Evolutionary conservation across 1,139 yeast genomes (phyloP).

Genomic region (Kurtzmaniella quercitrusa): DNA sequence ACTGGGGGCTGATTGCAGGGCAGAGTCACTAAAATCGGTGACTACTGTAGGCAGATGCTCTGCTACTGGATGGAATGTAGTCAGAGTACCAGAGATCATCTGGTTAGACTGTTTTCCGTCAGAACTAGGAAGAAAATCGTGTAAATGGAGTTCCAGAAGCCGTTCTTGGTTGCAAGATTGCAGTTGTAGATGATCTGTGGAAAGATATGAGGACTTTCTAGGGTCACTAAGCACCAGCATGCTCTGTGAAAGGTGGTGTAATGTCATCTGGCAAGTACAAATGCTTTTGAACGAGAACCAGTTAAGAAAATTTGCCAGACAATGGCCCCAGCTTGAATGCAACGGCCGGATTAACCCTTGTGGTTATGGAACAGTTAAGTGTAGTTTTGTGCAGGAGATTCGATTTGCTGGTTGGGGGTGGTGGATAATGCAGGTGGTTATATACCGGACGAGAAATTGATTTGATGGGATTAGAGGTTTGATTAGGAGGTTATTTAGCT

Average conservation of each 20-base stretch:
- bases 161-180: background rate
- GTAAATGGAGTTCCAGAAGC: background rate
- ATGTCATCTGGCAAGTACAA: background rate
- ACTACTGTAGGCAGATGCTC: background rate
- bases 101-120: background rate
- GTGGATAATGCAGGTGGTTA: no score
- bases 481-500: no score
- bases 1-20: background rate
- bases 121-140: background rate
- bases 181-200: background rate
- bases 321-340: background rate
- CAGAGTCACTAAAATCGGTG: background rate
- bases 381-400: background rate
- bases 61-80: no score
- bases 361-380: background rate
- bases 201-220: background rate
- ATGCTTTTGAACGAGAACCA: background rate
- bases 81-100: background rate
- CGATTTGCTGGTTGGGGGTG: no score
- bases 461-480: no score
- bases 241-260: background rate
- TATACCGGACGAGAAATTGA: no score
- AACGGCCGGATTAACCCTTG: background rate
- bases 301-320: background rate
- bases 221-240: background rate